Evolutionary conservation across 352 stramenopile genomes (phyloP).

Genomic region (Ophiocytium majus): DNA sequence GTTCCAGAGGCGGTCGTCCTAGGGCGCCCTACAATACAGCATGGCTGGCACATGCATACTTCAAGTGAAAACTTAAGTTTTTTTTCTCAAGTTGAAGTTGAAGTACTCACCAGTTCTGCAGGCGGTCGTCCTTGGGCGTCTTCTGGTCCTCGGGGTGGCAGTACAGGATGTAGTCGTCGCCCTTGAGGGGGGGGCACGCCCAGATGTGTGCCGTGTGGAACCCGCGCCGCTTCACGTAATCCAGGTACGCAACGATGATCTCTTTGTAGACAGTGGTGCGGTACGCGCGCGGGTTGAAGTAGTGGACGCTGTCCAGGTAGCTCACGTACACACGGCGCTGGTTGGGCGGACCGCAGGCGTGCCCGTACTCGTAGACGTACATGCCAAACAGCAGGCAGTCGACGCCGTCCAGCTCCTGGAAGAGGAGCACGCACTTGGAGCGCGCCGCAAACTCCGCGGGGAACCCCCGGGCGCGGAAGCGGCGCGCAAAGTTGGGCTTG

Average conservation of each 20-base stretch:
- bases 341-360: constrained; percentile 92
- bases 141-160: constrained; percentile 98
- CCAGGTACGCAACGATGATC: constrained; percentile 95
- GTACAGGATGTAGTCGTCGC: constrained; percentile 99
- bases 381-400: constrained; percentile 99
- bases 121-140: constrained; percentile 94
- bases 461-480: constrained; percentile 42
- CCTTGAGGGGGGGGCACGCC: constrained; percentile 97
- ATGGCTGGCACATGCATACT: too few relatives aligned
- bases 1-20: constrained; percentile 88
- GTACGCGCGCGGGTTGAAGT: constrained; percentile 89
- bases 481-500: constrained; percentile 41
- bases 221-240: constrained; percentile 92
- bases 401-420: constrained; percentile 98
- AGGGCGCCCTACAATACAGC: constrained; percentile 97
- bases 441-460: constrained; percentile 73
- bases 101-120: constrained; percentile 85
- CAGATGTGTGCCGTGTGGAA: constrained; percentile 98
- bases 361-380: constrained; percentile 99
- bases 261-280: constrained; percentile 99
- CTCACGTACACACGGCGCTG: constrained; percentile 89
- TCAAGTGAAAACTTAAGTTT: background rate
- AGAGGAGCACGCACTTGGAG: constrained; percentile 96
- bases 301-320: constrained; percentile 99
- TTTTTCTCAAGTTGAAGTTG: background rate